These are phyloP conservation scores for Fraxinus quadrangulata DNA, from an alignment of 257 asterid genomes.

Conservation along the genomic window DNA sequence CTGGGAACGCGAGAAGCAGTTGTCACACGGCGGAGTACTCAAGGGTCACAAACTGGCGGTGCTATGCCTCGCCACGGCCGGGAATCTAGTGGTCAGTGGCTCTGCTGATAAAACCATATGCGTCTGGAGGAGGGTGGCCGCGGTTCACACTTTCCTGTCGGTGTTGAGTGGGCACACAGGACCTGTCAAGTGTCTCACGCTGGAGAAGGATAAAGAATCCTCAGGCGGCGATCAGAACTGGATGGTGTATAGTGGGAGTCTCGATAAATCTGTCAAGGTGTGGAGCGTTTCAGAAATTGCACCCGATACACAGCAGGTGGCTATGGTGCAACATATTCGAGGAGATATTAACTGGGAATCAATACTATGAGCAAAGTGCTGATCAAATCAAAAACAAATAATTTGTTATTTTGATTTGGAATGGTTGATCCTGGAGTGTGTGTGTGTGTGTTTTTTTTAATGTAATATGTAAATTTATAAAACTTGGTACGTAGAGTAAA, in stretches of 20 bases:
- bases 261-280: conserved; percentile 77
- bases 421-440: not conserved
- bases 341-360: conserved; percentile 53
- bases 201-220: conserved; percentile 52
- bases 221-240: conserved; percentile 45
- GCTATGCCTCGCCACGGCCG: conserved; percentile 62
- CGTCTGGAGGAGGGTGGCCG: conserved; percentile 68
- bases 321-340: conserved; percentile 28
- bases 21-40: conserved; percentile 65
- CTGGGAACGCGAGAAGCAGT: conserved; percentile 61
- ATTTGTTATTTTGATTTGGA: not conserved
- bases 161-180: conserved; percentile 79
- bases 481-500: too few species aligned
- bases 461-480: too few species aligned
- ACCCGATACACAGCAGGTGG: conserved; percentile 45
- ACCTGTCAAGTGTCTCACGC: conserved; percentile 80
- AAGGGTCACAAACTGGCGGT: conserved; percentile 84
- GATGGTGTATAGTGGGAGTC: conserved; percentile 81
- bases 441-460: too few species aligned
- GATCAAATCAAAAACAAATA: conserved; percentile 19
- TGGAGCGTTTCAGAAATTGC: conserved; percentile 80
- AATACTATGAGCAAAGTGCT: conserved; percentile 57
- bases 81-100: conserved; percentile 64
- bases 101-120: conserved; percentile 79
- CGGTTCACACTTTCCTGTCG: conserved; percentile 60